These are phyloP conservation scores for Ophidiomyces ophidiicola DNA, from an alignment of 2,329 filamentous ascomycete species.

Conservation along the genomic window DNA sequence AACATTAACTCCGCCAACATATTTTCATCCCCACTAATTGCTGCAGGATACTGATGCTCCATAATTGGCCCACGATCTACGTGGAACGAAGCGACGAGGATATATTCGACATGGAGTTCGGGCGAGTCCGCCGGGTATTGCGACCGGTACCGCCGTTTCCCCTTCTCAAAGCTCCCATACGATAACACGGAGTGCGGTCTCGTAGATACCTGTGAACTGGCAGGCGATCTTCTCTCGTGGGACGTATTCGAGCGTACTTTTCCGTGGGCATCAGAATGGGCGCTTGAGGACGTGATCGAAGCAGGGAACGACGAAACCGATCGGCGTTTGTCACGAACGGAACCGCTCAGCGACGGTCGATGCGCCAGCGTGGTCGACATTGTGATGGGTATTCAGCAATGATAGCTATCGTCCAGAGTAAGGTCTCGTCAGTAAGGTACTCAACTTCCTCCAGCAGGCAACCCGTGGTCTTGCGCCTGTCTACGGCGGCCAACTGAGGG, in stretches of 20 bases:
- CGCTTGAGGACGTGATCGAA: constrained; percentile 27
- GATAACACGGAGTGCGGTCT: constrained; percentile 26
- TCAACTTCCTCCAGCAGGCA: too few relatives aligned
- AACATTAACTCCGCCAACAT: constrained; percentile 98
- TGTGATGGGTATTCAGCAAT: constrained; percentile 12
- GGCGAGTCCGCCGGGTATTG: constrained; percentile 62
- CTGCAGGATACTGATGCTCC: constrained; percentile 93
- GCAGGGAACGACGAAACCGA: constrained; percentile 54
- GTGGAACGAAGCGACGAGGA: constrained; percentile 92
- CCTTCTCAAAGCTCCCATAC: constrained; percentile 16
- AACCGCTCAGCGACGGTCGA: constrained; percentile 30
- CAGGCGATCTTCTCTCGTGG: constrained; percentile 42
- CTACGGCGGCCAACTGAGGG: too few relatives aligned
- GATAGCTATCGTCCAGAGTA: too few relatives aligned
- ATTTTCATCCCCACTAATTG: constrained; percentile 92
- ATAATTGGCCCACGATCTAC: constrained; percentile 92
- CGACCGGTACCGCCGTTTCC: constrained; percentile 43
- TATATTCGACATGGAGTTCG: constrained; percentile 97
- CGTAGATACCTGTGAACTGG: constrained; percentile 31
- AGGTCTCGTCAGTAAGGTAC: too few relatives aligned
- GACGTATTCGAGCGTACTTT: constrained; percentile 49
- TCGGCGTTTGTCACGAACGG: constrained; percentile 34
- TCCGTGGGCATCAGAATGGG: constrained; percentile 41
- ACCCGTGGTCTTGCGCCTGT: too few relatives aligned
- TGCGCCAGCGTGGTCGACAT: constrained; percentile 30